These are phyloP conservation scores for Garcia nutans DNA, from an alignment of 345 rosid genomes.

Conservation along the genomic window DNA sequence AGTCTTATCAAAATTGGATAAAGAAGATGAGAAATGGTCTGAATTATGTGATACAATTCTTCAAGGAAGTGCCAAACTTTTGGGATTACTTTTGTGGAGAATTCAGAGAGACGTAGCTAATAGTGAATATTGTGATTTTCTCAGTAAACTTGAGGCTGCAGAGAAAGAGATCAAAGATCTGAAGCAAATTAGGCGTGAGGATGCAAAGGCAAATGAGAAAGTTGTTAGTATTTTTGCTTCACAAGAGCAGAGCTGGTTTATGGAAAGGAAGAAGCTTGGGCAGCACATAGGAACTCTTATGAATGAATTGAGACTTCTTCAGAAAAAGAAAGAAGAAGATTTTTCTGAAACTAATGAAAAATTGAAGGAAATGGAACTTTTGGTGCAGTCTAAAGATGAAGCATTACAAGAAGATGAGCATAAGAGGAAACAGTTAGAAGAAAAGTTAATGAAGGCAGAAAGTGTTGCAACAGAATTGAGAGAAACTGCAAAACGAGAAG, in stretches of 20 bases:
- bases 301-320: slow-evolving; percentile 49
- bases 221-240: slow-evolving; percentile 80
- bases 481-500: slow-evolving; percentile 51
- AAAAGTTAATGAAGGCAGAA: slow-evolving; percentile 46
- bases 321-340: slow-evolving; percentile 46
- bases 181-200: slow-evolving; percentile 65
- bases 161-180: slow-evolving; percentile 57
- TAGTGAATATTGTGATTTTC: slow-evolving; percentile 38
- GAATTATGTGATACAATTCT: slow-evolving; percentile 54
- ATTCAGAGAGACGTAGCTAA: slow-evolving; percentile 45
- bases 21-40: slow-evolving; percentile 52
- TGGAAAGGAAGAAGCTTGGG: slow-evolving; percentile 57
- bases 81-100: slow-evolving; percentile 72
- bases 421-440: slow-evolving; percentile 58
- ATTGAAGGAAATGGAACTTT: slow-evolving; percentile 54
- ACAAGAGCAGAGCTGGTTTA: slow-evolving; percentile 83
- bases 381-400: slow-evolving; percentile 55
- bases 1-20: slow-evolving; percentile 38
- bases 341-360: slow-evolving; percentile 46
- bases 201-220: slow-evolving; percentile 92
- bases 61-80: slow-evolving; percentile 57
- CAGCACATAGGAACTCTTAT: slow-evolving; percentile 62
- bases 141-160: slow-evolving; percentile 50
- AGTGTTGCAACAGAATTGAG: slow-evolving; percentile 50
- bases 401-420: slow-evolving; percentile 50